Evolutionary conservation across 1,284 basidiomycete species (phyloP).

Genomic region (Ceraceosorus guamensis): DNA sequence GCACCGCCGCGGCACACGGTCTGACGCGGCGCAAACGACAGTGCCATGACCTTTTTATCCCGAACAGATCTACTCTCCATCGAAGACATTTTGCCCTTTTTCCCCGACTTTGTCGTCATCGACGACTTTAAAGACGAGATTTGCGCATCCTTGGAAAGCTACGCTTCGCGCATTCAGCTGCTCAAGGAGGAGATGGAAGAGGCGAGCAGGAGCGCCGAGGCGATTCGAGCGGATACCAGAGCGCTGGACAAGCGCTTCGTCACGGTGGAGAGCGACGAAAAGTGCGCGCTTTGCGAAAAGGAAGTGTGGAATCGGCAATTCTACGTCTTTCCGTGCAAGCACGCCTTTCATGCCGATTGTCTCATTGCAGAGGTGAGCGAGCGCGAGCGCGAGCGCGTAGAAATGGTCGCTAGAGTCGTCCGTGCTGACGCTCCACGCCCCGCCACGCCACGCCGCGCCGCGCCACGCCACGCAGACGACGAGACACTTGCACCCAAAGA

Average conservation of each 20-base stretch:
- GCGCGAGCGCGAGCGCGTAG: no score
- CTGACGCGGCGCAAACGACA: no score
- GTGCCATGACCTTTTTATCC: conserved; percentile 92
- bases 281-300: conserved; percentile 72
- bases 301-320: conserved; percentile 79
- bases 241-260: conserved; percentile 84
- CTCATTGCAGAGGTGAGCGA: conserved; percentile 38
- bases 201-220: conserved; percentile 80
- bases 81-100: conserved; percentile 97
- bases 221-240: conserved; percentile 84
- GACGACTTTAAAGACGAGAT: conserved; percentile 99
- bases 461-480: conserved; percentile 15
- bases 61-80: conserved; percentile 91
- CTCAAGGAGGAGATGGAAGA: conserved; percentile 95
- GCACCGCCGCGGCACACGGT: no score
- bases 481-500: conserved; percentile 32
- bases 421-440: no score
- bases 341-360: conserved; percentile 58
- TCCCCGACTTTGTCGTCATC: conserved; percentile 98
- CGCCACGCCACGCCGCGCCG: no score
- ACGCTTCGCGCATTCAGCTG: conserved; percentile 80
- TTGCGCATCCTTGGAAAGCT: conserved; percentile 86
- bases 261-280: conserved; percentile 70
- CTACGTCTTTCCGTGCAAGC: conserved; percentile 96
- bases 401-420: no score